These are phyloP conservation scores for Mycotypha africana DNA, from an alignment of 371 early-diverging fungal species.

Conservation along the genomic window DNA sequence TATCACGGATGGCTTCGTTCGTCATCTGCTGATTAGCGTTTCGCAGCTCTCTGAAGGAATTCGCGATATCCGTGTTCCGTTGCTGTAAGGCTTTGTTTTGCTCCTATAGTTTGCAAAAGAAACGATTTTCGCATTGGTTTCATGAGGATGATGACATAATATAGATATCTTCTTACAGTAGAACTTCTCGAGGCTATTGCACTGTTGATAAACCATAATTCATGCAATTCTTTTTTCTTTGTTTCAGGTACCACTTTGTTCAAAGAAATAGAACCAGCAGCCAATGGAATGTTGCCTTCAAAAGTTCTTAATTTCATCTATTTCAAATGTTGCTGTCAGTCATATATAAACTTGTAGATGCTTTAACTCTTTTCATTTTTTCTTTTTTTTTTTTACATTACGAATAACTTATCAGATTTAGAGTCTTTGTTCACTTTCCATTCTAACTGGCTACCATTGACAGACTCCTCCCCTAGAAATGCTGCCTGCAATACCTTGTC, in stretches of 20 bases:
- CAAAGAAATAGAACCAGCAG: not conserved
- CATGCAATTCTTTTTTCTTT: not conserved
- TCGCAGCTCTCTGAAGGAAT: not conserved
- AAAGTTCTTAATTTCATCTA: conserved; percentile 1
- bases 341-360: too few relatives aligned
- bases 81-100: not conserved
- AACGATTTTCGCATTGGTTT: too few relatives aligned
- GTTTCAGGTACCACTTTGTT: not conserved
- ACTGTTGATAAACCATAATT: not conserved
- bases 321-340: too few relatives aligned
- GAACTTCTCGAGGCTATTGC: not conserved
- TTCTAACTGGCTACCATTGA: not conserved
- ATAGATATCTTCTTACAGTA: not conserved
- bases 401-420: too few relatives aligned
- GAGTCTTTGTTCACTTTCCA: not conserved
- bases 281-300: not conserved
- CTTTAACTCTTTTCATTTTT: too few relatives aligned
- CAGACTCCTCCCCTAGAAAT: not conserved
- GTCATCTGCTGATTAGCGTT: not conserved
- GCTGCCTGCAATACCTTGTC: not conserved
- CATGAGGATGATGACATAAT: too few relatives aligned
- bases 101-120: not conserved
- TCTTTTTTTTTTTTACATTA: too few relatives aligned
- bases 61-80: not conserved
- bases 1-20: not conserved